Percentiles rank a stretch among this genome's conserved stretches.
Evolutionary conservation across 441 rosid genomes (phyloP).

Genomic region (Syzygium syzygioides): DNA sequence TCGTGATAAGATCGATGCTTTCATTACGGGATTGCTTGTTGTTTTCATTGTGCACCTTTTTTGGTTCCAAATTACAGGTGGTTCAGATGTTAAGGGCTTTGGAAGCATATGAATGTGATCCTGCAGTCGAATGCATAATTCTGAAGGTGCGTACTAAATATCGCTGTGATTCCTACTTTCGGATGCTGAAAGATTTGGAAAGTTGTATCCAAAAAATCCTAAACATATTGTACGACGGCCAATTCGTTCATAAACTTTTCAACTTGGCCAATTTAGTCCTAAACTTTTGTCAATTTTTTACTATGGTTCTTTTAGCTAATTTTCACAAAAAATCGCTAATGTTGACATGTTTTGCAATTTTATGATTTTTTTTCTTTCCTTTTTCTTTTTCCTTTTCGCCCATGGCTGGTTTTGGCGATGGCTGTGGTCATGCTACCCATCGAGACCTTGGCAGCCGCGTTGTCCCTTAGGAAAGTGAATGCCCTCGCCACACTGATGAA

Average conservation of each 20-base stretch:
- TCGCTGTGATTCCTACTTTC: background rate
- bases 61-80: background rate
- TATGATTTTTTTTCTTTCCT: accelerated
- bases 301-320: accelerated
- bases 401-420: background rate
- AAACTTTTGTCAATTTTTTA: background rate
- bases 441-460: conserved; percentile 59
- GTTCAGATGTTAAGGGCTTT: background rate
- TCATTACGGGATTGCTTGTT: background rate
- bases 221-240: background rate
- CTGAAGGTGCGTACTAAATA: background rate
- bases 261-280: accelerated
- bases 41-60: background rate
- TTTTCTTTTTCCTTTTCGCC: background rate
- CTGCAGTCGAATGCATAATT: background rate
- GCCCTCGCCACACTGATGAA: conserved; percentile 76
- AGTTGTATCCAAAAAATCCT: background rate
- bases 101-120: background rate
- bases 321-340: accelerated
- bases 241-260: accelerated
- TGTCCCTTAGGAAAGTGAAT: conserved; percentile 56
- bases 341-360: background rate
- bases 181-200: background rate
- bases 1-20: background rate
- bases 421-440: conserved; percentile 50